phyloP scores from a whole-genome alignment of 1,284 basidiomycete genomes.

The Ceratobasidium sp. region DNA sequence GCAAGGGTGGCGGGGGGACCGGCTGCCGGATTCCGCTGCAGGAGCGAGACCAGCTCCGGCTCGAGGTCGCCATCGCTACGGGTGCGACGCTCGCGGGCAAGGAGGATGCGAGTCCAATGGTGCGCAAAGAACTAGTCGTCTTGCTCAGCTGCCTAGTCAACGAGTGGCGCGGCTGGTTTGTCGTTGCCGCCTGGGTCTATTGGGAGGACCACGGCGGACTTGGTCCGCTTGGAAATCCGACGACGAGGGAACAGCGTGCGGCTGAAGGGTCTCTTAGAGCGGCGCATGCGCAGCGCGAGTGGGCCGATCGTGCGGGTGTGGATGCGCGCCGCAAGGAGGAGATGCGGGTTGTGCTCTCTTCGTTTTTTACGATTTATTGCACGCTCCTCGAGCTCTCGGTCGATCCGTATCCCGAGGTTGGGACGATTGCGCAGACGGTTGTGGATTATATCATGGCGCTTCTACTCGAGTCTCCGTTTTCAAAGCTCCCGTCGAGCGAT shows the following conservation, averaged over 20 bases:
- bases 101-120: conserved; percentile 96
- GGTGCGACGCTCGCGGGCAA: conserved; percentile 73
- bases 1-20: conserved; percentile 85
- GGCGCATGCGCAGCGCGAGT: conserved; percentile 54
- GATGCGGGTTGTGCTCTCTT: conserved; percentile 85
- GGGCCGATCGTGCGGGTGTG: conserved; percentile 24
- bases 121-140: conserved; percentile 93
- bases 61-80: conserved; percentile 67
- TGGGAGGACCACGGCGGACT: conserved; percentile 79
- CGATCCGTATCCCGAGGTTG: conserved; percentile 94
- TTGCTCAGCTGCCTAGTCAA: conserved; percentile 93
- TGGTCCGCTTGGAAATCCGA: conserved; percentile 37
- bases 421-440: conserved; percentile 89
- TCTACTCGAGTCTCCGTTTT: conserved; percentile 89
- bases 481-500: conserved; percentile 66
- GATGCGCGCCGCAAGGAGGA: conserved; percentile 69
- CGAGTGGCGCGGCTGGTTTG: conserved; percentile 97
- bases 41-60: conserved; percentile 75
- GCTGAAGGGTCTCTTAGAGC: conserved; percentile 64
- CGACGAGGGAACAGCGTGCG: conserved; percentile 51
- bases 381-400: conserved; percentile 91
- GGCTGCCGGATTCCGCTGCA: conserved; percentile 83
- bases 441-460: conserved; percentile 94
- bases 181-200: conserved; percentile 95
- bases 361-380: conserved; percentile 93